Percentiles rank a stretch among this genome's conserved stretches.
Conservation (phyloP, 2,329 filamentous ascomycete species). For the Intubia oerlemansii region DNA sequence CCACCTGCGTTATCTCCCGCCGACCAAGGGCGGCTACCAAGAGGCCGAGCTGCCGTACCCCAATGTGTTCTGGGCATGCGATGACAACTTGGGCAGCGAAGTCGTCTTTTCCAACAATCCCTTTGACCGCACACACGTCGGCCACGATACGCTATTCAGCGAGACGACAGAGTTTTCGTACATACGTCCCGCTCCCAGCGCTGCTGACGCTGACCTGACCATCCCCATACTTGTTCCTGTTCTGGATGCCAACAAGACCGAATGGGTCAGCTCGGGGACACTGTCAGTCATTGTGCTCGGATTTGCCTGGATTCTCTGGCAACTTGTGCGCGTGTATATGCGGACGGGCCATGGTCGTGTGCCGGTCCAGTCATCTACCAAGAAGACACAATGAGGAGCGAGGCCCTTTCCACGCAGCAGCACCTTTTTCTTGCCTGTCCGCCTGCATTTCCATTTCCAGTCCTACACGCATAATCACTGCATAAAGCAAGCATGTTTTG, state of each 20-base stretch:
- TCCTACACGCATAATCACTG: too few species aligned
- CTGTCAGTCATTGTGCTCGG: conserved; percentile 36
- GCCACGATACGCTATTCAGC: conserved; percentile 65
- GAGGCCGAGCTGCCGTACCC: conserved; percentile 53
- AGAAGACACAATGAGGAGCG: conserved; percentile 8
- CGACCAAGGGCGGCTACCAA: conserved; percentile 30
- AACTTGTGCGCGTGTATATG: conserved; percentile 21
- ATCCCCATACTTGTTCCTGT: conserved; percentile 43
- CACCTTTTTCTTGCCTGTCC: too few species aligned
- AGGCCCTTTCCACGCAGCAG: too few species aligned
- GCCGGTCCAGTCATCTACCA: conserved; percentile 8
- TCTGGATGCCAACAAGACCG: conserved; percentile 28
- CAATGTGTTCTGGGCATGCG: conserved; percentile 77
- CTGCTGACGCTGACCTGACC: conserved; percentile 21
- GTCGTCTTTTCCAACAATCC: conserved; percentile 55
- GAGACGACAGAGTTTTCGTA: conserved; percentile 71
- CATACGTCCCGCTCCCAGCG: conserved; percentile 13
- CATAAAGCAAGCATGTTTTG: too few species aligned
- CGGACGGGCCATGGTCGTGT: conserved; percentile 13
- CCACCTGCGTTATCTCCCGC: conserved; percentile 64
- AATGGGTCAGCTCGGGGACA: conserved; percentile 33
- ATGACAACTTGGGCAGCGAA: conserved; percentile 37
- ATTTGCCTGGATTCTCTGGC: conserved; percentile 49
- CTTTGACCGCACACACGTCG: conserved; percentile 69
- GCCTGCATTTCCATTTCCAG: too few species aligned